A percentile compares a stretch with the other conserved stretches of the same genome.
Evolutionary conservation across 129 eudicot species (phyloP).

Genomic region (Helianthus tuberosus): DNA sequence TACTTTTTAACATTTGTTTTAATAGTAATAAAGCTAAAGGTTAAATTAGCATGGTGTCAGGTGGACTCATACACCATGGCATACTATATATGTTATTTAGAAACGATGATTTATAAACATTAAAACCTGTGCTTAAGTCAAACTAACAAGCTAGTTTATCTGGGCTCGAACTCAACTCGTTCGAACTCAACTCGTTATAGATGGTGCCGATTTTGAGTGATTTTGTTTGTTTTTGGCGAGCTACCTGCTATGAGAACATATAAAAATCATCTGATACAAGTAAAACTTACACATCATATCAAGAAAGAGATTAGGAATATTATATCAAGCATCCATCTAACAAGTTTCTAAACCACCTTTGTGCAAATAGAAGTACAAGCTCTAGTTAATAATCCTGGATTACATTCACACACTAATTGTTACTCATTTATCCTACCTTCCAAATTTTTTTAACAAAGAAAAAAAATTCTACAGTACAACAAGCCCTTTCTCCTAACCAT

Average conservation of each 20-base stretch:
- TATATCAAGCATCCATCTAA: conserved; percentile 10
- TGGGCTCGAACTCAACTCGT: too few relatives aligned
- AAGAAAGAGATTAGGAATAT: not conserved
- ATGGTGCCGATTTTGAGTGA: too few relatives aligned
- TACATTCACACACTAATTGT: conserved; percentile 24
- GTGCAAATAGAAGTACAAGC: conserved; percentile 24
- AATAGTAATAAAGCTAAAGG: too few relatives aligned
- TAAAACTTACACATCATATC: not conserved
- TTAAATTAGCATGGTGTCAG: too few relatives aligned
- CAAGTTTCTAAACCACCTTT: conserved; percentile 18
- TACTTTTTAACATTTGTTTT: too few relatives aligned
- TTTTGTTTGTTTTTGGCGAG: too few relatives aligned
- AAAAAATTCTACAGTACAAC: conserved; percentile 34
- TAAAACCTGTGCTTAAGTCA: too few relatives aligned
- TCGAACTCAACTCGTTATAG: too few relatives aligned
- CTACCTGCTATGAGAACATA: not conserved
- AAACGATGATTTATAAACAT: too few relatives aligned
- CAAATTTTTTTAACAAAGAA: conserved; percentile 2
- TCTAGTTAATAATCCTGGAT: conserved; percentile 27
- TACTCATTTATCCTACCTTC: conserved; percentile 22
- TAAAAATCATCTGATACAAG: not conserved
- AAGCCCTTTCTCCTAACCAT: conserved; percentile 25
- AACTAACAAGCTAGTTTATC: too few relatives aligned
- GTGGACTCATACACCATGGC: too few relatives aligned
- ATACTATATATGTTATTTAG: too few relatives aligned